Evolutionary conservation across 177 flowering plant genomes (phyloP), one percentile per base, ranked within the genome.

Genomic region (Vitis hybrid): DNA sequence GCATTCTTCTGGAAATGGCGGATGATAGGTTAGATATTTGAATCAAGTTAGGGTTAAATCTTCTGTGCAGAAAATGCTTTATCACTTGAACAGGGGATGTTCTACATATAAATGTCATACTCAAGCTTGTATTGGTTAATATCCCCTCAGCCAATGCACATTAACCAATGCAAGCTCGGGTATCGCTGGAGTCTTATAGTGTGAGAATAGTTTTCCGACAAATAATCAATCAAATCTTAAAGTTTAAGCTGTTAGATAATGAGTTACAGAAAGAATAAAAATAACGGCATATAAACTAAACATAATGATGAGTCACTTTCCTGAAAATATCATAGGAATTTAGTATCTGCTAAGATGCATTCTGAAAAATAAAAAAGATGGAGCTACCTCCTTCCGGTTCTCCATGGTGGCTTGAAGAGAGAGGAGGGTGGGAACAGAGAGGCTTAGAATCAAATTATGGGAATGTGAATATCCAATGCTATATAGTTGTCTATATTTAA

Each of bases 101-200:
- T 24, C 27, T 24, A 24, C 27, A 24, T 24, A 6, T 35, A 35
- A 35, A 0, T 54, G 14, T 30, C 9, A 4, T 13, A 21, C 30
- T 24, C 15, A n/a, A 73, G 21, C 59, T 68, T 32, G 64, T 57
- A 65, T 54, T 65, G 61, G 60, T 69, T 60, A 52, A 69, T 13
- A 74, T 74, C 64, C 70, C 72, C 72, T 74, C 27, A 61, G 70
- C 54, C 67, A 73, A 73, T 56, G 71, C 71, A 73, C 63, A 67
- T 68, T 27, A 27, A 68, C 51, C 71, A 63, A 11, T 73, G 57
- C 67, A 67, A 54, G 62, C 72, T 65, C 65, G 50, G 52, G 30
- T 46, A 6, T 59, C 52, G 27, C 27, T 24, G 27, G 27, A 24
- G 27, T 24, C 27, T 24, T 24, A 24, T 24, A 24, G 27, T 24